A percentile compares a stretch with the other conserved stretches of the same genome.
phyloP scores from a whole-genome alignment of 306 rosid species.

The Corylus heterophylla region DNA sequence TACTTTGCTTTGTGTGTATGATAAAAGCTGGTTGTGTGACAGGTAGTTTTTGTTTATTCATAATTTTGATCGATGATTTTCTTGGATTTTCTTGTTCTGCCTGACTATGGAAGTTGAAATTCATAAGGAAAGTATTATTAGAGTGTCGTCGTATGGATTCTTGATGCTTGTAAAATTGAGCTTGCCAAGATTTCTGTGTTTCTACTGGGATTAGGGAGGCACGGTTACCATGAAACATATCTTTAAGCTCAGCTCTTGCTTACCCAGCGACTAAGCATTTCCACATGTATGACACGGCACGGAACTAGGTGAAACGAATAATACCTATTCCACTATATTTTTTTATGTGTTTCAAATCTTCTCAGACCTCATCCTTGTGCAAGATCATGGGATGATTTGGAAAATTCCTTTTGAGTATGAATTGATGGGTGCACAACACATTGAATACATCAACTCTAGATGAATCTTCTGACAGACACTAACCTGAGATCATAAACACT shows the following conservation, averaged over 20 bases:
- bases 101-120: not conserved
- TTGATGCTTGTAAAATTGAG: not conserved
- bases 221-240: not conserved
- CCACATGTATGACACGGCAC: not conserved
- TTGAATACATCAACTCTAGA: not conserved
- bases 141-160: not conserved
- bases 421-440: not conserved
- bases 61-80: not conserved
- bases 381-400: not conserved
- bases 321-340: not conserved
- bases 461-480: not conserved
- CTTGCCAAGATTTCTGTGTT: not conserved
- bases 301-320: not conserved
- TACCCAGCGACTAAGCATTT: not conserved
- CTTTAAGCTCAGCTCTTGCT: not conserved
- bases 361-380: not conserved
- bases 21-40: not conserved
- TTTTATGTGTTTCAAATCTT: not conserved
- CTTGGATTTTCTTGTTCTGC: conserved; percentile 3
- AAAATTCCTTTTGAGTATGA: not conserved
- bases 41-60: conserved; percentile 3
- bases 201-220: not conserved
- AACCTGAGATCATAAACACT: too few species aligned
- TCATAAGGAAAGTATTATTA: not conserved
- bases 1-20: not conserved